These are phyloP conservation scores for Eutypa lata DNA, from an alignment of 2,329 filamentous ascomycete genomes.

Conservation along the genomic window DNA sequence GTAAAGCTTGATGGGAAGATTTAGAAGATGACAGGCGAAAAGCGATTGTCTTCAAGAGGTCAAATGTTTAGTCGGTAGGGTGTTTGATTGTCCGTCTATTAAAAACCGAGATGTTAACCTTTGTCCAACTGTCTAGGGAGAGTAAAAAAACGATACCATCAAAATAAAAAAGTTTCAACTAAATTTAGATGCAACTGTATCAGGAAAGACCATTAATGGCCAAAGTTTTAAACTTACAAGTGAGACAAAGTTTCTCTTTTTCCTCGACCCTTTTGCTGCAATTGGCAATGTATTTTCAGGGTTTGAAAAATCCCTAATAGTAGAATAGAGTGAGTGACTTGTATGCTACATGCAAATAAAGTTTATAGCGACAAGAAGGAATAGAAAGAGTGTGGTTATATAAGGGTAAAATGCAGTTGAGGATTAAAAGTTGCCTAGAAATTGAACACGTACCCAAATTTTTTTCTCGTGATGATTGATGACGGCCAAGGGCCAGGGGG, in stretches of 20 bases:
- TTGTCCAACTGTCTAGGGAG: no score
- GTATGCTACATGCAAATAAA: conserved; percentile 3
- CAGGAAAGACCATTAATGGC: background rate
- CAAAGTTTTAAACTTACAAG: background rate
- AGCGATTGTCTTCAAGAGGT: no score
- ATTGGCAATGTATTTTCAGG: background rate
- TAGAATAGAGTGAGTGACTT: background rate
- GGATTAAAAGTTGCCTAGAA: background rate
- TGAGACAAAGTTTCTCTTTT: background rate
- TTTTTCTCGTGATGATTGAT: background rate
- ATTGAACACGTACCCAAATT: background rate
- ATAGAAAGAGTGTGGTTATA: conserved; percentile 1
- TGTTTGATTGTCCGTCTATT: no score
- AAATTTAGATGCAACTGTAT: background rate
- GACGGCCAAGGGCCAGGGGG: background rate
- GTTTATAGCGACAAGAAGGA: background rate
- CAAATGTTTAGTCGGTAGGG: no score
- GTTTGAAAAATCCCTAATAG: conserved; percentile 1
- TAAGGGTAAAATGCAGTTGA: no score
- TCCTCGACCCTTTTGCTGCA: background rate
- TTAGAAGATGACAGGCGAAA: no score
- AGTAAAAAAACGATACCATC: no score
- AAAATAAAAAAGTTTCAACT: background rate
- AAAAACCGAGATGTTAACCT: no score
- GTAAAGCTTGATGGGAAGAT: no score